These are phyloP conservation scores for Aspergillus pseudoviridinutans DNA, from an alignment of 2,329 filamentous ascomycete species.

Conservation along the genomic window DNA sequence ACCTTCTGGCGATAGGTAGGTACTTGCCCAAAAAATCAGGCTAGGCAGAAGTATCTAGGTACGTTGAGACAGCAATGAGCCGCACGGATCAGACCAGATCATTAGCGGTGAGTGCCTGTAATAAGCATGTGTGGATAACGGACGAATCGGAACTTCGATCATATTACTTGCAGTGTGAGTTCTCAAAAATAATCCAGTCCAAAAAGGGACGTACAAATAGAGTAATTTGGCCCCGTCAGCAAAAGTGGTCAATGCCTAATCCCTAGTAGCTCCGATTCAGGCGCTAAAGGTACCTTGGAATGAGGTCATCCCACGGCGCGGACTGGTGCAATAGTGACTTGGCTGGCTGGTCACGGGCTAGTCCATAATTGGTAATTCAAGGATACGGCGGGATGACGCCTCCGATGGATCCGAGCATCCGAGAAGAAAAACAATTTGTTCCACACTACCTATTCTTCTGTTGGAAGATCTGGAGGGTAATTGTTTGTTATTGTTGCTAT, in stretches of 20 bases:
- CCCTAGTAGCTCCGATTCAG: slow-evolving; percentile 5
- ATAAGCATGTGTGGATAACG: background rate
- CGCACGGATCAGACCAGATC: background rate
- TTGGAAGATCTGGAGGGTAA: background rate
- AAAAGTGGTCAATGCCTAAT: background rate
- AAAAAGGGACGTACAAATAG: background rate
- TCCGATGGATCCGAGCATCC: slow-evolving; percentile 14
- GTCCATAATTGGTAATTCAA: background rate
- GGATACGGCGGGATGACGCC: background rate
- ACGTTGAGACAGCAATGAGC: background rate
- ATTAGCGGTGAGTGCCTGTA: background rate
- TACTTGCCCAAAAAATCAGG: background rate
- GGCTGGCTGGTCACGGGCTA: slow-evolving; percentile 1
- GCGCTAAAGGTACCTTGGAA: slow-evolving; percentile 17
- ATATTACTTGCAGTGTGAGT: no score
- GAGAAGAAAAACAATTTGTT: slow-evolving; percentile 1
- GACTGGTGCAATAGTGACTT: slow-evolving; percentile 12
- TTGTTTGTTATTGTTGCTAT: background rate
- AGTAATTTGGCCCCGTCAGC: background rate
- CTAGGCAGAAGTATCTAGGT: background rate
- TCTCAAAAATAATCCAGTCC: background rate
- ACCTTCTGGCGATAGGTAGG: background rate
- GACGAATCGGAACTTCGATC: background rate
- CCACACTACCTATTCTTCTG: background rate
- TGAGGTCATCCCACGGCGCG: slow-evolving; percentile 16